Evolutionary conservation across 2,329 filamentous ascomycete species (phyloP).

Genomic region (Moelleriella libera): DNA sequence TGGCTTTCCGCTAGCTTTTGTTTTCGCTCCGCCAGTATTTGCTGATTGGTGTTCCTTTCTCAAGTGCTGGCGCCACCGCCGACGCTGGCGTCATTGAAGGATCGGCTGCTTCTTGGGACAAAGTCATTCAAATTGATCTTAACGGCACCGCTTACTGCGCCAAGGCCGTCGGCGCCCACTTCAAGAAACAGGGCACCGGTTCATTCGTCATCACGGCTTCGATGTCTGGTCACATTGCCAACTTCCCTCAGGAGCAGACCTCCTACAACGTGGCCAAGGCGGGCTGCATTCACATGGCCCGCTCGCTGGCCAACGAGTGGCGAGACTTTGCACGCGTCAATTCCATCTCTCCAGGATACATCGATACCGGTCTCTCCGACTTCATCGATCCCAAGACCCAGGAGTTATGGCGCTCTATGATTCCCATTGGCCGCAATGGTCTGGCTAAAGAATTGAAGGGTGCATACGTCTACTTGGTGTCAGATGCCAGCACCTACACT

Average conservation of each 20-base stretch:
- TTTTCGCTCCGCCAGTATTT: neutral
- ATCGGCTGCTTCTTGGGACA: conserved; percentile 50
- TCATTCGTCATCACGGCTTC: conserved; percentile 56
- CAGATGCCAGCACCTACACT: conserved; percentile 61
- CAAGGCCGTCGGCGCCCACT: conserved; percentile 47
- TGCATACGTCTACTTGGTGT: conserved; percentile 65
- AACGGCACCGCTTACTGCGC: conserved; percentile 58
- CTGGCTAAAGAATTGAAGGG: conserved; percentile 58
- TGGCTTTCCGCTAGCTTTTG: conserved; percentile 19
- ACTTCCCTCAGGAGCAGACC: conserved; percentile 54
- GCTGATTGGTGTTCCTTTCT: too few relatives aligned
- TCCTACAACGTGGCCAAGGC: conserved; percentile 54
- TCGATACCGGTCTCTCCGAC: conserved; percentile 51
- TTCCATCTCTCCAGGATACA: conserved; percentile 53
- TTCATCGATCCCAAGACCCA: conserved; percentile 55
- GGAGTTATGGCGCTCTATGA: conserved; percentile 60
- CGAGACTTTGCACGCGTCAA: conserved; percentile 53
- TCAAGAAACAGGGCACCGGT: conserved; percentile 47
- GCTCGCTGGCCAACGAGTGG: conserved; percentile 48
- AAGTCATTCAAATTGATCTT: conserved; percentile 48
- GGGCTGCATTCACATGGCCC: conserved; percentile 32
- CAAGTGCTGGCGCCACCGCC: conserved; percentile 51
- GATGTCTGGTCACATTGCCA: conserved; percentile 59
- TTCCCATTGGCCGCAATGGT: conserved; percentile 58
- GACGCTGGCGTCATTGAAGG: conserved; percentile 55